Evolutionary conservation across 2,329 filamentous ascomycete species (phyloP).

Genomic region (Hymenoscyphus linearis): DNA sequence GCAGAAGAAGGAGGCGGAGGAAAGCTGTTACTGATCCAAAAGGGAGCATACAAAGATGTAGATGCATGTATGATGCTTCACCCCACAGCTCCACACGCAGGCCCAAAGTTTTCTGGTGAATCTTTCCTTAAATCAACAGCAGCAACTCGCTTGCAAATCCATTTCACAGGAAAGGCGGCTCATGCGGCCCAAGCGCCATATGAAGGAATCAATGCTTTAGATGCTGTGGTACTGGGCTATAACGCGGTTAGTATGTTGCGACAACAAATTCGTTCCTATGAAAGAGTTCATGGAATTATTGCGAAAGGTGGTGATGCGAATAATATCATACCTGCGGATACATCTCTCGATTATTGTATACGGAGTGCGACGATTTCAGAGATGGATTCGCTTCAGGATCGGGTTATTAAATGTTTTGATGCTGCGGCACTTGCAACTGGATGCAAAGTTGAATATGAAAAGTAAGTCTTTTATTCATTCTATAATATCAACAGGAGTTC

Average conservation of each 20-base stretch:
- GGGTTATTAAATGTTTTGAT: conserved; percentile 24
- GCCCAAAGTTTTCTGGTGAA: conserved; percentile 1
- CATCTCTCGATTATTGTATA: conserved; percentile 18
- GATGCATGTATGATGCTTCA: conserved; percentile 38
- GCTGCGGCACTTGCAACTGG: conserved; percentile 25
- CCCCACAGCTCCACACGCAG: conserved; percentile 4
- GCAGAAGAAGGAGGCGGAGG: conserved; percentile 31
- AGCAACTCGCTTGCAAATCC: conserved; percentile 16
- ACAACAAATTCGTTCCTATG: conserved; percentile 27
- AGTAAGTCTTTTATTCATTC: conserved; percentile 24
- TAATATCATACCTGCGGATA: conserved; percentile 35
- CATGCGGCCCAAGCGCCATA: conserved; percentile 37
- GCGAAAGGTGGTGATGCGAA: conserved; percentile 34
- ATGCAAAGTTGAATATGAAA: conserved; percentile 26
- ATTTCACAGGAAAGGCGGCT: conserved; percentile 29
- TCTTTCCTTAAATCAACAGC: conserved; percentile 1
- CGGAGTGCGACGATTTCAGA: conserved; percentile 17
- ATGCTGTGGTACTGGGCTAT: conserved; percentile 35
- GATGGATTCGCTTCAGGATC: conserved; percentile 12
- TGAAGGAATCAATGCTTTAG: conserved; percentile 37
- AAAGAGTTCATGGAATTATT: conserved; percentile 37
- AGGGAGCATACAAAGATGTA: conserved; percentile 38
- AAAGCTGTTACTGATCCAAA: conserved; percentile 40
- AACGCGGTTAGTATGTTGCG: conserved; percentile 30
- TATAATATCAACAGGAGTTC: too few species aligned